These are phyloP conservation scores for Salix purpurea DNA, from an alignment of 345 rosid genomes.

Conservation along the genomic window DNA sequence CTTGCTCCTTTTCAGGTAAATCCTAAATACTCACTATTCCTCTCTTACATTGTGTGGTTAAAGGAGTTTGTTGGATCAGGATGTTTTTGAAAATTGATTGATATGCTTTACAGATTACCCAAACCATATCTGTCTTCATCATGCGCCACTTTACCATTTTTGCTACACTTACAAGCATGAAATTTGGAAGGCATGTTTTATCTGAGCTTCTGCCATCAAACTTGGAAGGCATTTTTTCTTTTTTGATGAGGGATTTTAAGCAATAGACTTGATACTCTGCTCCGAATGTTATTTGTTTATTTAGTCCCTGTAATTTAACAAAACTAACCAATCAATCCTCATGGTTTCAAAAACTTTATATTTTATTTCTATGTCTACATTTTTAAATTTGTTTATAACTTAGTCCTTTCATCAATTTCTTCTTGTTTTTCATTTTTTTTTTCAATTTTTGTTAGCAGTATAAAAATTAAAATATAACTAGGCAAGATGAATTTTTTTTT, in stretches of 20 bases:
- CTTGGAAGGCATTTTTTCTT: neutral
- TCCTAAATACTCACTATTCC: conserved; percentile 15
- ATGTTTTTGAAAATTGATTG: neutral
- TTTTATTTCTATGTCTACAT: too few species aligned
- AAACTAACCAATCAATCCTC: too few species aligned
- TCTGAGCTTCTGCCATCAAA: neutral
- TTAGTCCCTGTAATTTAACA: too few species aligned
- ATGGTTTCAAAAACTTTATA: too few species aligned
- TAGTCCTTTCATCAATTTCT: neutral
- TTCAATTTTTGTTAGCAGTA: neutral
- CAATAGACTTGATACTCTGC: neutral
- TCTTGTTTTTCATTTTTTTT: neutral
- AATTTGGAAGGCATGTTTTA: neutral
- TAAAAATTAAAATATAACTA: neutral
- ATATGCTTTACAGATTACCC: neutral
- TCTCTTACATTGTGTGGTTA: conserved; percentile 2
- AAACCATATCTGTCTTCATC: neutral
- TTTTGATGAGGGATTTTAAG: neutral
- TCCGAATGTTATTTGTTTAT: neutral
- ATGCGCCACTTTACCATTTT: neutral
- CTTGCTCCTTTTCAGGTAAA: conserved; percentile 80
- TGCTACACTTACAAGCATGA: neutral
- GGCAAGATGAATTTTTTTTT: neutral
- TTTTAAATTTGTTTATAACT: too few species aligned
- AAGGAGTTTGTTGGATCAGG: neutral